Evolutionary conservation across 1,284 basidiomycete species (phyloP), one percentile per base, ranked within the genome.

Genomic region (Boletus sp.): DNA sequence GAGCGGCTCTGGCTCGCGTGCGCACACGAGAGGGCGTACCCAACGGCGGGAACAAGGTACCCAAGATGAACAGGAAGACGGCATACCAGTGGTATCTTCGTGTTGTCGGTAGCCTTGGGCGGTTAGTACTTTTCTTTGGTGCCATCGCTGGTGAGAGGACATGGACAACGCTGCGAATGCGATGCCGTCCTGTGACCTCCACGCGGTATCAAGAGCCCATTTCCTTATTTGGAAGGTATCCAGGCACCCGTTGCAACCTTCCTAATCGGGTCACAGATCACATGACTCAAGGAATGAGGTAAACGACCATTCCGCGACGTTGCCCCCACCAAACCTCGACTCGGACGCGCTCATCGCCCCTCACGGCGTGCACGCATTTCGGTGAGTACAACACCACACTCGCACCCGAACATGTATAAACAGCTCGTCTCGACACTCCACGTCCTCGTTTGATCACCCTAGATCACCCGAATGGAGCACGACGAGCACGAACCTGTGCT

Each of bases 41-140:
- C 38, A 95, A 74, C 14, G 92, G 92, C 8, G 92, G 91, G 51
- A 94, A 80, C 41, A 94, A 73, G 4, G 88, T 84, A 13, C 91
- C 91, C 47, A 90, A 67, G 50, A 94, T 78, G 70, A 91, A 91
- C 40, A 97, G 76, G 16, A 95, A 30, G 48, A 88, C 82, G 14
- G 84, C 74, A 70, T 88, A 96, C 44, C 84, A 91, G 74, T 96
- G 92, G 59, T 91, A 78, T 39, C 78, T 75, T 65, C 75, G 81
- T 2, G 88, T 81, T 49, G 75, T 87, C 47, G 91, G 68, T 53
- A 83, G 74, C 48, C 80, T 69, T 65, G 88, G 85, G 44, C 66
- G 68, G 41, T 74, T 69, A 36, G 66, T 27, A 19, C 16, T 20
- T 13, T 16, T 59, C 46, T 48, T 52, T 42, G 67, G 56, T 22